phyloP scores from a whole-genome alignment of 2,329 filamentous ascomycete genomes.

The Ceratocystiopsis sp. region DNA sequence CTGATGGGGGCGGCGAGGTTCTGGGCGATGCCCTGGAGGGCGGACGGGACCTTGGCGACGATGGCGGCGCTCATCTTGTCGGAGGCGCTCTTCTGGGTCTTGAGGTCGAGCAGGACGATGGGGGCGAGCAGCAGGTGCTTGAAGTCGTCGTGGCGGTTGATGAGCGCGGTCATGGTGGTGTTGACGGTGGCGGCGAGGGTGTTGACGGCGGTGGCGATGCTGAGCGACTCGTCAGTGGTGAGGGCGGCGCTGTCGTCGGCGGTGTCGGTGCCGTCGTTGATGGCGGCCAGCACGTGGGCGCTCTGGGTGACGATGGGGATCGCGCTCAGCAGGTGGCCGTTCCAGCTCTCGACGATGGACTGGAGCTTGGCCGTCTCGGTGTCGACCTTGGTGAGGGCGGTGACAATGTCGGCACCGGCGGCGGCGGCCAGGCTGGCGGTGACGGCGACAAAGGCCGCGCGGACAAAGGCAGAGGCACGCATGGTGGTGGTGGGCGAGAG shows the following conservation, averaged over 20 bases:
- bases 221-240: slow-evolving; percentile 20
- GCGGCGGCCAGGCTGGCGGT: not conserved
- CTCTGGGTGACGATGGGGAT: slow-evolving; percentile 24
- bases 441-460: not conserved
- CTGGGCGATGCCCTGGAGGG: slow-evolving; percentile 17
- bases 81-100: slow-evolving; percentile 23
- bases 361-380: slow-evolving; percentile 5
- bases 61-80: slow-evolving; percentile 20
- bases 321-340: slow-evolving; percentile 20
- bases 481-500: not conserved
- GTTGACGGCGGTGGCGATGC: slow-evolving; percentile 20
- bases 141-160: slow-evolving; percentile 25
- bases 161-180: slow-evolving; percentile 20
- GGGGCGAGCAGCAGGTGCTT: slow-evolving; percentile 24
- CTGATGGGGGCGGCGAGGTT: slow-evolving; percentile 21
- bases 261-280: slow-evolving; percentile 21
- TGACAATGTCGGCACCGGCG: slow-evolving; percentile 1
- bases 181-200: slow-evolving; percentile 21
- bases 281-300: slow-evolving; percentile 20
- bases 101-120: slow-evolving; percentile 24
- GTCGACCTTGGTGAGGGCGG: slow-evolving; percentile 2
- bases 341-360: slow-evolving; percentile 19
- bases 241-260: slow-evolving; percentile 22
- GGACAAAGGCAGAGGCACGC: not conserved
- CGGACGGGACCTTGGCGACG: slow-evolving; percentile 22